Evolutionary conservation across 2,329 filamentous ascomycete genomes (phyloP).

Genomic region (Alternaria viburni): DNA sequence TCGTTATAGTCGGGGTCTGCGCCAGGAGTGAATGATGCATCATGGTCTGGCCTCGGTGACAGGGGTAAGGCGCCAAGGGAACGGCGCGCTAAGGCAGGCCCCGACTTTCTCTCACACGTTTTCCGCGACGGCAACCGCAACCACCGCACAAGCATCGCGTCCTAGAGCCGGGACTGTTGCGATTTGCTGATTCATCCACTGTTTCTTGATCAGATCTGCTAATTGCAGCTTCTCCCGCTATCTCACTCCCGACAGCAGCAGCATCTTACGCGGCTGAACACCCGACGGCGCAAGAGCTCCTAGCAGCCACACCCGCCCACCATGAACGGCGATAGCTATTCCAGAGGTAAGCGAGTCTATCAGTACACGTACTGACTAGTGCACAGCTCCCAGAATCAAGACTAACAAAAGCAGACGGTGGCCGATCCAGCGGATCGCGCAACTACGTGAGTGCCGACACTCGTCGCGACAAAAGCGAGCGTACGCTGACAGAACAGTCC

Average conservation of each 20-base stretch:
- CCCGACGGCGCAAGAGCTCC: slow-evolving; percentile 18
- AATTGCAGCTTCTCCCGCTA: slow-evolving; percentile 24
- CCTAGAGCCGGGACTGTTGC: slow-evolving; percentile 19
- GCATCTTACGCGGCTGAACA: slow-evolving; percentile 18
- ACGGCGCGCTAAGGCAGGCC: slow-evolving; percentile 14
- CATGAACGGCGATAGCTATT: slow-evolving; percentile 89
- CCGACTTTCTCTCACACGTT: slow-evolving; percentile 26
- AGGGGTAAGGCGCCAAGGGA: slow-evolving; percentile 23
- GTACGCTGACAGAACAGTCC: slow-evolving; percentile 37
- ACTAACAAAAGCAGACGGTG: slow-evolving; percentile 48
- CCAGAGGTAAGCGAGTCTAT: slow-evolving; percentile 67
- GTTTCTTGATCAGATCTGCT: slow-evolving; percentile 16
- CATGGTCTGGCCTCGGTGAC: slow-evolving; percentile 9
- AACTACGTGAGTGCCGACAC: slow-evolving; percentile 45
- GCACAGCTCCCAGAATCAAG: slow-evolving; percentile 33
- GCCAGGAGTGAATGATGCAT: slow-evolving; percentile 4
- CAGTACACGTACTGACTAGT: slow-evolving; percentile 47
- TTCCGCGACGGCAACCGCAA: slow-evolving; percentile 17
- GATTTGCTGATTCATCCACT: slow-evolving; percentile 9
- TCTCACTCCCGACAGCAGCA: slow-evolving; percentile 6
- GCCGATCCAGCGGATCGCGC: slow-evolving; percentile 45
- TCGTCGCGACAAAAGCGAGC: slow-evolving; percentile 14
- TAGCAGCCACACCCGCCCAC: slow-evolving; percentile 38
- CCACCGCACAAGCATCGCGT: slow-evolving; percentile 24
- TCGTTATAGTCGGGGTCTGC: not conserved